Evolutionary conservation across 805 yeast genomes (phyloP).

Genomic region (Saccharomyces mikatae): DNA sequence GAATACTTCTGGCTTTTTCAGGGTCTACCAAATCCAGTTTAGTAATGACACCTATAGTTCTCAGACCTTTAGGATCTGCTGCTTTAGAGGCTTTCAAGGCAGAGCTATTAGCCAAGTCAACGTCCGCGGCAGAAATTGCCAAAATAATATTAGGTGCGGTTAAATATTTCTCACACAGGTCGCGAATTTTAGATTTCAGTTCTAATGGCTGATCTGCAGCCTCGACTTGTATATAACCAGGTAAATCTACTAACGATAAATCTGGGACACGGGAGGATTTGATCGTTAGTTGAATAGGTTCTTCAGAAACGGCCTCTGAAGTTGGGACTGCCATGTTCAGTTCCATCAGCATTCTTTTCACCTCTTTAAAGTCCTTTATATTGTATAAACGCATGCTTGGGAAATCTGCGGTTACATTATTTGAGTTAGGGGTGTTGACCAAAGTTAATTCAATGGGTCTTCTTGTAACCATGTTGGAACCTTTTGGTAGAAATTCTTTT

Average conservation of each 20-base stretch:
- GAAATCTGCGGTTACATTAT: conserved; percentile 85
- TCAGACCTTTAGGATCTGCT: conserved; percentile 89
- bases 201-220: conserved; percentile 92
- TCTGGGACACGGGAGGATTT: conserved; percentile 89
- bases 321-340: conserved; percentile 88
- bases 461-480: conserved; percentile 95
- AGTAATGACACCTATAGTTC: conserved; percentile 95
- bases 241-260: conserved; percentile 86
- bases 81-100: conserved; percentile 83
- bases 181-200: conserved; percentile 69
- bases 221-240: conserved; percentile 95
- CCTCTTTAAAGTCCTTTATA: conserved; percentile 79
- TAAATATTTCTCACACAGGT: conserved; percentile 75
- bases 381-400: conserved; percentile 80
- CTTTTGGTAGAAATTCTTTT: conserved; percentile 95
- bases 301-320: conserved; percentile 78
- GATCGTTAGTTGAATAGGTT: conserved; percentile 87
- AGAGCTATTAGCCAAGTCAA: conserved; percentile 91
- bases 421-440: conserved; percentile 72
- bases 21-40: conserved; percentile 87
- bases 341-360: conserved; percentile 79
- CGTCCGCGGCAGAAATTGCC: conserved; percentile 97
- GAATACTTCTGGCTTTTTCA: conserved; percentile 53
- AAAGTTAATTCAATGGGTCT: conserved; percentile 93
- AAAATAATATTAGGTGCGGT: conserved; percentile 88